Conservation (phyloP, 768 basidiomycete species). For the Pleurotus ostreatus region DNA sequence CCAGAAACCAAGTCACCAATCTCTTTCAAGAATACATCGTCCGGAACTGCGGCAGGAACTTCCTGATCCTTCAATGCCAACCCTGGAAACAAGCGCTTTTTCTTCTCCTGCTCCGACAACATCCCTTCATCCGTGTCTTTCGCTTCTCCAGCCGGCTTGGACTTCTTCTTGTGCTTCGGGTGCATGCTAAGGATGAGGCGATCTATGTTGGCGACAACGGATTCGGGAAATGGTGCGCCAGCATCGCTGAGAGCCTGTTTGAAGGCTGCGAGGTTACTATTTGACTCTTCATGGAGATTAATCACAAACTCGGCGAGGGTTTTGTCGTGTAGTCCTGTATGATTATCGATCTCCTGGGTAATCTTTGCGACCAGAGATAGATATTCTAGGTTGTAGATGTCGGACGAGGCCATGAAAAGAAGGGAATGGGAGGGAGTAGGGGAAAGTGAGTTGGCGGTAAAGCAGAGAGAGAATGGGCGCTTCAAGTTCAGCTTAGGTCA, state of each 20-base stretch:
- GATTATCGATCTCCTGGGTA: constrained; percentile 89
- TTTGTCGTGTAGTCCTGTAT: constrained; percentile 83
- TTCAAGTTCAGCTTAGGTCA: too few relatives aligned
- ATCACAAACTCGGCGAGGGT: constrained; percentile 95
- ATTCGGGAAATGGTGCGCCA: constrained; percentile 84
- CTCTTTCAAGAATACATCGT: constrained; percentile 84
- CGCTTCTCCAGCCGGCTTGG: constrained; percentile 31
- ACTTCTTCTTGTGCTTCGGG: constrained; percentile 86
- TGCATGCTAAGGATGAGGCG: constrained; percentile 92
- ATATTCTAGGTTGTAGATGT: constrained; percentile 90
- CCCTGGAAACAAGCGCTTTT: constrained; percentile 87
- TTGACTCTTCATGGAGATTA: constrained; percentile 79
- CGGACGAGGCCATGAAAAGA: constrained; percentile 55
- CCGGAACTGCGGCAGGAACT: constrained; percentile 50
- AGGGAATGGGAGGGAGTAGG: not conserved
- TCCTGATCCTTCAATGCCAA: constrained; percentile 79
- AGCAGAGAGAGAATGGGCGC: not conserved
- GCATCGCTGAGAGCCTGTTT: constrained; percentile 71
- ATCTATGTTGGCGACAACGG: constrained; percentile 90
- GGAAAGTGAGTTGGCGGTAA: not conserved
- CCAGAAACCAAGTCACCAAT: constrained; percentile 87
- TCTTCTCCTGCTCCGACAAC: constrained; percentile 65
- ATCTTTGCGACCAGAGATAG: constrained; percentile 90
- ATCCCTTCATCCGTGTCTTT: constrained; percentile 28
- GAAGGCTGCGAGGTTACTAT: constrained; percentile 71